Conservation (phyloP, 1,139 yeast species). For the Suhomyces chickasaworum region DNA sequence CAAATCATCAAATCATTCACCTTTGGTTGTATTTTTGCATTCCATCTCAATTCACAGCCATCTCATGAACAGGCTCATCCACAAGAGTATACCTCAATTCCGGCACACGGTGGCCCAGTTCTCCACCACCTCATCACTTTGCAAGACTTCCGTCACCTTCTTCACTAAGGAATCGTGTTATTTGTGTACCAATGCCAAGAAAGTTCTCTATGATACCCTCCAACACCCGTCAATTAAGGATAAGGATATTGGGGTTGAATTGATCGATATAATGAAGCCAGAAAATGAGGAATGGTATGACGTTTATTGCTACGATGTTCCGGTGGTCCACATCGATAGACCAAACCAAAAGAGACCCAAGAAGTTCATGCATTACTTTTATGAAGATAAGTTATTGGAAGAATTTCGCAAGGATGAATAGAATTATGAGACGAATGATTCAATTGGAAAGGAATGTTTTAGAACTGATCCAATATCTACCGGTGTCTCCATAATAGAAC, state of each 20-base stretch:
- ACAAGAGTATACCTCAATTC: neutral
- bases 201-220: constrained; percentile 48
- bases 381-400: constrained; percentile 56
- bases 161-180: constrained; percentile 82
- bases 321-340: constrained; percentile 75
- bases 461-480: too few species aligned
- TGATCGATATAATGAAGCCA: constrained; percentile 69
- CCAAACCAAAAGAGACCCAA: constrained; percentile 47
- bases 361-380: constrained; percentile 77
- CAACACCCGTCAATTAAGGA: constrained; percentile 24
- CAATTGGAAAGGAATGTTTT: too few species aligned
- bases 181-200: constrained; percentile 73
- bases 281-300: constrained; percentile 77
- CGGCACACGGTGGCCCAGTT: neutral
- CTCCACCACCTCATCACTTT: constrained; percentile 1
- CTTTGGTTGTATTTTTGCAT: too few species aligned
- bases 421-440: too few species aligned
- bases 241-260: constrained; percentile 38
- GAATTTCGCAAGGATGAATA: constrained; percentile 32
- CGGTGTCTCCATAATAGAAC: too few species aligned
- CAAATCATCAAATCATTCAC: neutral
- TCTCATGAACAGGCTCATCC: neutral
- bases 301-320: constrained; percentile 84
- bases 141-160: constrained; percentile 46
- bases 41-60: too few species aligned